Evolutionary conservation across 78 protist genomes (phyloP).

Genomic region (Polysphondylium violaceum): DNA sequence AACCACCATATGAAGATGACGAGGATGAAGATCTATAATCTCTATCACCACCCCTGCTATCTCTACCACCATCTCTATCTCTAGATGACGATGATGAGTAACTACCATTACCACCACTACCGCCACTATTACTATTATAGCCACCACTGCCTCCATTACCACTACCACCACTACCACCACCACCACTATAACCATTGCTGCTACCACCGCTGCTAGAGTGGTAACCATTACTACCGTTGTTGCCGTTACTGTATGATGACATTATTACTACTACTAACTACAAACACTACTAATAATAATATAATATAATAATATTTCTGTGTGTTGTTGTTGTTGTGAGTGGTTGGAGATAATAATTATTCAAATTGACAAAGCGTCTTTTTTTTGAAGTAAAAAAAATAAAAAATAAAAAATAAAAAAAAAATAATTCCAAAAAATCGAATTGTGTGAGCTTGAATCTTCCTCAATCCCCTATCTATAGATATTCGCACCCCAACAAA

Average conservation of each 20-base stretch:
- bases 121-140: neutral
- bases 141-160: slow-evolving; percentile 6
- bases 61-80: neutral
- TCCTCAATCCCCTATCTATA: too few species aligned
- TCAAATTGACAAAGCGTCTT: too few species aligned
- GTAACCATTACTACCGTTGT: neutral
- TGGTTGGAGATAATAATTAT: too few species aligned
- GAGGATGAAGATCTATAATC: neutral
- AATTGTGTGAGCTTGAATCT: too few species aligned
- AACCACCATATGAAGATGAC: neutral
- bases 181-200: neutral
- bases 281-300: too few species aligned
- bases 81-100: neutral
- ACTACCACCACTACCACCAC: neutral
- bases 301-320: too few species aligned
- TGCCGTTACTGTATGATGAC: neutral
- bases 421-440: too few species aligned
- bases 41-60: neutral
- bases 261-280: too few species aligned
- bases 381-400: too few species aligned
- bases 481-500: too few species aligned
- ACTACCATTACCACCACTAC: neutral
- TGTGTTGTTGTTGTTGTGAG: too few species aligned
- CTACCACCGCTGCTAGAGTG: neutral
- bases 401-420: too few species aligned